A percentile compares a stretch with the other conserved stretches of the same genome.
Conservation (phyloP, 257 asterid species). For the Ligustrum vulgare region DNA sequence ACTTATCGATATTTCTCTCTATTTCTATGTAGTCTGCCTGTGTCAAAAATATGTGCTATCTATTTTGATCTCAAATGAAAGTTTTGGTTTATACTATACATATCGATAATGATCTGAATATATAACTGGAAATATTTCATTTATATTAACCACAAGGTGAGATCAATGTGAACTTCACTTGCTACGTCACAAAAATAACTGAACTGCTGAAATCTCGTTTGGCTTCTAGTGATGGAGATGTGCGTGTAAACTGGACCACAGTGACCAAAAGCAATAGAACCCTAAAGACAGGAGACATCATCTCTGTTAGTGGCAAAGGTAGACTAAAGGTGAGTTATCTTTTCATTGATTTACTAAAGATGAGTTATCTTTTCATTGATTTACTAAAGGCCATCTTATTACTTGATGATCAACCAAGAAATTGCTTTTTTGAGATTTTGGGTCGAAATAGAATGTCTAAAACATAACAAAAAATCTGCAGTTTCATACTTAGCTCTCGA, state of each 20-base stretch:
- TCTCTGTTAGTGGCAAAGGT: conserved; percentile 85
- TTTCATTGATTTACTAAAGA: neutral
- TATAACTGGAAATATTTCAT: neutral
- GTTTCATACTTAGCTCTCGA: neutral
- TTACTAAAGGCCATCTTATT: neutral
- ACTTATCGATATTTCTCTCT: neutral
- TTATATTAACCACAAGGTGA: no score
- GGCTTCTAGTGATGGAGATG: conserved; percentile 71
- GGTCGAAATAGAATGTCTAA: neutral
- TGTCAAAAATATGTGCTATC: neutral
- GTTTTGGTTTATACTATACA: neutral
- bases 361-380: conserved; percentile 23
- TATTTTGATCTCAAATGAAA: neutral
- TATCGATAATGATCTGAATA: neutral
- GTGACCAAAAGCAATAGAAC: conserved; percentile 66
- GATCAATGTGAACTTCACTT: neutral
- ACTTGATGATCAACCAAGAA: neutral
- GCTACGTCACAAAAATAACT: neutral
- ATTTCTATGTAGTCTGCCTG: neutral
- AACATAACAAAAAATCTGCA: neutral
- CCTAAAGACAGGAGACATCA: conserved; percentile 61
- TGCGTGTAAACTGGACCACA: conserved; percentile 82
- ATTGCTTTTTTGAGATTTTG: neutral
- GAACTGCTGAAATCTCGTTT: conserved; percentile 11
- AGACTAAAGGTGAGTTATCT: conserved; percentile 59